Conservation (phyloP, 306 rosid genomes). For the Hippophae tibetana region DNA sequence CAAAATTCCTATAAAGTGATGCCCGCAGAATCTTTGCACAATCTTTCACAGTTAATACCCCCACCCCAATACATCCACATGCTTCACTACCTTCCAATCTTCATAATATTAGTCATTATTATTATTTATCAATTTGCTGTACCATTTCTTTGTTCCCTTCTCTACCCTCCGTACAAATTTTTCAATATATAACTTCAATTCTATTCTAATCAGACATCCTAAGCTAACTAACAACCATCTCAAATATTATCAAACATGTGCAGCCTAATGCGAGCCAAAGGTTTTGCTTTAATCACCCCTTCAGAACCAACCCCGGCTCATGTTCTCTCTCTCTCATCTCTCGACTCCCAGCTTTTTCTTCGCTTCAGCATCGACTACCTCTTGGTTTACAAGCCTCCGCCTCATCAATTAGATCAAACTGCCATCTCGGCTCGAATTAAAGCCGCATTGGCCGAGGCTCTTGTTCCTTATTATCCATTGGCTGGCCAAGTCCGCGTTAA, state of each 20-base stretch:
- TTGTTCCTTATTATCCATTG: conserved; percentile 59
- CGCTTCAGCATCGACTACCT: conserved; percentile 85
- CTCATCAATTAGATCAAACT: conserved; percentile 19
- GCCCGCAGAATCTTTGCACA: conserved; percentile 66
- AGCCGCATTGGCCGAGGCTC: conserved; percentile 49
- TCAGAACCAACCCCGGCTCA: conserved; percentile 54
- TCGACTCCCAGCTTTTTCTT: conserved; percentile 84
- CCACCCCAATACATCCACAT: conserved; percentile 30
- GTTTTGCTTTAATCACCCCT: conserved; percentile 47
- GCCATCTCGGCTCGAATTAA: conserved; percentile 28
- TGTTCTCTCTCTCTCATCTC: conserved; percentile 50
- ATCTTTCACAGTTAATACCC: conserved; percentile 48
- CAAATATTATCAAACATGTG: conserved; percentile 24
- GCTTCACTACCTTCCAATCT: conserved; percentile 23
- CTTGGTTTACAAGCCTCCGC: conserved; percentile 33
- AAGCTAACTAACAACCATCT: neutral
- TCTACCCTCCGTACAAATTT: neutral
- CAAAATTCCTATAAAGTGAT: conserved; percentile 44
- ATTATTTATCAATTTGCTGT: neutral
- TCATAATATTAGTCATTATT: neutral
- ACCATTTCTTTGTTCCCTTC: too few relatives aligned
- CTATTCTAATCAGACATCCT: neutral
- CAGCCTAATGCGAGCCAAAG: conserved; percentile 46
- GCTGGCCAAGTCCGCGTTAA: conserved; percentile 54
- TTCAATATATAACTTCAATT: neutral